Evolutionary conservation across 331 rosid genomes (phyloP).

Genomic region (Rosa hybrid): DNA sequence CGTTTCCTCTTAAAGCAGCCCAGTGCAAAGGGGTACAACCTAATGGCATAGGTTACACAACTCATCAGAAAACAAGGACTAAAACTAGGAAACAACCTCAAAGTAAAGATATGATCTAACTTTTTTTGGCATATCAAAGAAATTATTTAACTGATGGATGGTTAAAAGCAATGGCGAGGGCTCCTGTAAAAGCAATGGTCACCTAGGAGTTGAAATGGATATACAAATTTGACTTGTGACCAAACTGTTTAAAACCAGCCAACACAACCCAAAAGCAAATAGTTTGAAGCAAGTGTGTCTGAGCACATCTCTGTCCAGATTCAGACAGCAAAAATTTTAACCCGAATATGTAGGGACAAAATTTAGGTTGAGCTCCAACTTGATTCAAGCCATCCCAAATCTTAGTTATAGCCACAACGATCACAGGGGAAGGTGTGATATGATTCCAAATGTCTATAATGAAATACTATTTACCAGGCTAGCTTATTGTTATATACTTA

Average conservation of each 20-base stretch:
- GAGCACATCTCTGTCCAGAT: not conserved
- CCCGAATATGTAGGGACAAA: not conserved
- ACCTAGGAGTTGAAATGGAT: not conserved
- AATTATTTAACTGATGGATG: not conserved
- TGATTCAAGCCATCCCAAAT: not conserved
- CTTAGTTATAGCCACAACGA: not conserved
- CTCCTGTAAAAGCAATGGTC: not conserved
- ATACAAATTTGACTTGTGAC: not conserved
- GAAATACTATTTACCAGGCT: not conserved
- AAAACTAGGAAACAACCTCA: not conserved
- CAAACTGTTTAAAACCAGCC: not conserved
- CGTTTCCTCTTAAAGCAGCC: constrained; percentile 78
- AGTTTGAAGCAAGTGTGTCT: not conserved
- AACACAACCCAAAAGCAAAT: not conserved
- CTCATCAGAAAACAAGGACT: constrained; percentile 11
- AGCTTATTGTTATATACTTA: not conserved
- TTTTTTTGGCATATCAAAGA: not conserved
- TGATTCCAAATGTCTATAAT: not conserved
- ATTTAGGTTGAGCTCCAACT: not conserved
- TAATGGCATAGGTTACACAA: constrained; percentile 34
- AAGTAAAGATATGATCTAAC: constrained; percentile 13
- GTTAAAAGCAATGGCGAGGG: not conserved
- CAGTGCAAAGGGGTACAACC: constrained; percentile 98
- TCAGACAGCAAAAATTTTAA: not conserved
- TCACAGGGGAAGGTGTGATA: not conserved